Conservation (phyloP, 352 stramenopile genomes). For the Globisporangium paddicum region DNA sequence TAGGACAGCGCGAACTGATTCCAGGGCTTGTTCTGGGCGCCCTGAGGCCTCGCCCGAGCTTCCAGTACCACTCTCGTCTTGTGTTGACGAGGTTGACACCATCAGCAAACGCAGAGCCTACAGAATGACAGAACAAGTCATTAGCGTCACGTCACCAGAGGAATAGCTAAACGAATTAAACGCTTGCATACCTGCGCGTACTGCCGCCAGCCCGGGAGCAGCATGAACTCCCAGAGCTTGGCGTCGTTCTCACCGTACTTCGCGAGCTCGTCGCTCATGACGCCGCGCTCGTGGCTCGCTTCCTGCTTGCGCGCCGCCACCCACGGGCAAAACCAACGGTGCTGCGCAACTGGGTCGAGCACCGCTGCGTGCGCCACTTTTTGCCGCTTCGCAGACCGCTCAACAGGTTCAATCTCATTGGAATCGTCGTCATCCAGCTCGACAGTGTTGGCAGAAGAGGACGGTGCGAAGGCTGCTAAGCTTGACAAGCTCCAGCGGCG, state of each 20-base stretch:
- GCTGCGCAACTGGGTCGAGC: constrained; percentile 23
- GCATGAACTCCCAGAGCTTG: constrained; percentile 18
- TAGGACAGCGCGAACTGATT: constrained; percentile 21
- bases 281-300: constrained; percentile 3
- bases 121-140: too few species aligned
- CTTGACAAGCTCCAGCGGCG: constrained; percentile 24
- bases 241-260: constrained; percentile 13
- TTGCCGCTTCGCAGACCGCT: constrained; percentile 27
- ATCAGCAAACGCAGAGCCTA: not conserved
- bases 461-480: not conserved
- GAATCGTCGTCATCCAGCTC: not conserved
- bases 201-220: constrained; percentile 27
- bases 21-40: constrained; percentile 14
- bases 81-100: not conserved
- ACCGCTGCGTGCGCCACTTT: constrained; percentile 6
- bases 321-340: constrained; percentile 68
- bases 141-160: too few species aligned
- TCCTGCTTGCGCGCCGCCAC: constrained; percentile 11
- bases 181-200: constrained; percentile 15
- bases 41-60: not conserved
- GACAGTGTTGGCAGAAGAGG: not conserved
- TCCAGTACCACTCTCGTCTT: too few species aligned
- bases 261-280: constrained; percentile 5
- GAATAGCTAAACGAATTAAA: too few species aligned
- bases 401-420: constrained; percentile 2